Evolutionary conservation across 345 rosid species (phyloP).

Genomic region (Luvunga scandens): DNA sequence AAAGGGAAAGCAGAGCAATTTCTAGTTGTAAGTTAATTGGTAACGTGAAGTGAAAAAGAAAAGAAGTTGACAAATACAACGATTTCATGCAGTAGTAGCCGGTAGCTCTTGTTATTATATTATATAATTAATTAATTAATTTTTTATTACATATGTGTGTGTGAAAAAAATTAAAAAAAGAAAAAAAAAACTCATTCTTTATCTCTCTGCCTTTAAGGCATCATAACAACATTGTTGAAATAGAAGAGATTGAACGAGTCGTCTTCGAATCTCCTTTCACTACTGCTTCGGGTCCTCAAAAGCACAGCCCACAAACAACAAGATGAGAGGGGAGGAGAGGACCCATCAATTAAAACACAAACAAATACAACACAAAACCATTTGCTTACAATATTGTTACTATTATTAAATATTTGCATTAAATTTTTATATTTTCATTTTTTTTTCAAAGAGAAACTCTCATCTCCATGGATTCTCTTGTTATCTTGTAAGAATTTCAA

Average conservation of each 20-base stretch:
- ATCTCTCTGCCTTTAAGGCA: constrained; percentile 11
- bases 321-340: constrained; percentile 8
- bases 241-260: constrained; percentile 21
- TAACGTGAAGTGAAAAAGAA: constrained; percentile 10
- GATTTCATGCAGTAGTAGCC: constrained; percentile 53
- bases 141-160: no score
- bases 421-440: no score
- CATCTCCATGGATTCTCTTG: constrained; percentile 25
- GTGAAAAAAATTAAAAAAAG: no score
- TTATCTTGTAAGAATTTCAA: constrained; percentile 26
- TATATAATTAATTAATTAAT: no score
- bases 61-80: background rate
- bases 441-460: background rate
- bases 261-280: constrained; percentile 38
- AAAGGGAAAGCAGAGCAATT: background rate
- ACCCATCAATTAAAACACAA: constrained; percentile 15
- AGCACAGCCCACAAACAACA: constrained; percentile 7
- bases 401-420: background rate
- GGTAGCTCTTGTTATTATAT: constrained; percentile 41
- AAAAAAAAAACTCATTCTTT: background rate
- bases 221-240: background rate
- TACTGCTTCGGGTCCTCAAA: constrained; percentile 34
- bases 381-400: background rate
- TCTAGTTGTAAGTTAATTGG: background rate
- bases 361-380: background rate